Evolutionary conservation across 805 yeast species (phyloP).

Genomic region (Yarrowia yakushimensis): DNA sequence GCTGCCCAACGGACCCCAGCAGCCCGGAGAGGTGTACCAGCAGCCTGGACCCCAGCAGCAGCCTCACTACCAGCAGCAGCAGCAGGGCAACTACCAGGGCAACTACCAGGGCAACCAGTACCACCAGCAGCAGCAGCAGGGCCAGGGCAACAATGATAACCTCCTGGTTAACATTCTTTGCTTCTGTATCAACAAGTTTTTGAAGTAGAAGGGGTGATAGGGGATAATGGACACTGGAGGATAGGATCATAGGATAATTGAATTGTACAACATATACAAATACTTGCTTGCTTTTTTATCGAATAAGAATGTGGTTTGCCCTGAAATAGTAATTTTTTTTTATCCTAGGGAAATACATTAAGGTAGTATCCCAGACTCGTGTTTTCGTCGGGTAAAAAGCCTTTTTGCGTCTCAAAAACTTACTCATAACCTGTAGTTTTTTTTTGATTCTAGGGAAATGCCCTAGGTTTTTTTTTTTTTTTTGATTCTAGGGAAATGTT

Average conservation of each 20-base stretch:
- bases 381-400: too few relatives aligned
- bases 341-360: too few relatives aligned
- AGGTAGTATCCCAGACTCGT: too few relatives aligned
- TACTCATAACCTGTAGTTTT: constrained; percentile 10
- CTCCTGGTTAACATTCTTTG: constrained; percentile 31
- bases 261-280: not conserved
- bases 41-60: constrained; percentile 32
- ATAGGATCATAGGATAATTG: not conserved
- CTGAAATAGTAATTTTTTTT: too few relatives aligned
- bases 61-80: constrained; percentile 31
- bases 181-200: constrained; percentile 28
- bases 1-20: constrained; percentile 38
- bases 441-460: too few relatives aligned
- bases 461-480: too few relatives aligned
- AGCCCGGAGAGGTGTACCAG: constrained; percentile 28
- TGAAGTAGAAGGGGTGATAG: not conserved
- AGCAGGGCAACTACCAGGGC: constrained; percentile 21
- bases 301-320: too few relatives aligned
- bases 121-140: constrained; percentile 29
- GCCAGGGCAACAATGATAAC: constrained; percentile 26
- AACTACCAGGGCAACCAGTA: constrained; percentile 24
- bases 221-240: not conserved
- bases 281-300: too few relatives aligned
- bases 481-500: too few relatives aligned
- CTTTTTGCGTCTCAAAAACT: not conserved